phyloP scores from a whole-genome alignment of 805 yeast genomes.

The Candida hungchunana region DNA sequence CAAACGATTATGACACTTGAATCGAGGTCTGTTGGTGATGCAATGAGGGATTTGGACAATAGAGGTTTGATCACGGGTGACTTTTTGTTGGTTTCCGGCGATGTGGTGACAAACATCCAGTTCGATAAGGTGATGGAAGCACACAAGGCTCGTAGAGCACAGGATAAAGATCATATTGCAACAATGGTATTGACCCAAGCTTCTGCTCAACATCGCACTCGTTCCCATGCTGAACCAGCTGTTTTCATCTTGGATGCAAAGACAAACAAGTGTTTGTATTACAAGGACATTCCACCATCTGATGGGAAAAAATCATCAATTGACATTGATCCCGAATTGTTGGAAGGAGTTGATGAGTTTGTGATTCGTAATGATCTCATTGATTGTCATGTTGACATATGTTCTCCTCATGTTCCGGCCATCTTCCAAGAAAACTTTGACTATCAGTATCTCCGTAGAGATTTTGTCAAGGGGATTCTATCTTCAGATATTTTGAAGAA shows the following conservation, averaged over 20 bases:
- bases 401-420: conserved; percentile 92
- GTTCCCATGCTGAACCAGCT: conserved; percentile 79
- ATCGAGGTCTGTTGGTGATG: conserved; percentile 91
- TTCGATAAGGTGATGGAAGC: conserved; percentile 66
- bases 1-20: conserved; percentile 80
- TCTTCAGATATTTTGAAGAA: conserved; percentile 88
- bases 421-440: conserved; percentile 96
- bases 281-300: conserved; percentile 66
- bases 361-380: conserved; percentile 86
- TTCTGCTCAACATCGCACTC: conserved; percentile 75
- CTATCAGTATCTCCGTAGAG: conserved; percentile 79
- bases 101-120: conserved; percentile 90
- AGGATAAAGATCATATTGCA: conserved; percentile 86
- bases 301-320: conserved; percentile 43
- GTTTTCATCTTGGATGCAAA: conserved; percentile 74
- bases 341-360: conserved; percentile 70
- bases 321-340: conserved; percentile 76
- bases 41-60: conserved; percentile 92
- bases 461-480: conserved; percentile 86
- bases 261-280: conserved; percentile 75
- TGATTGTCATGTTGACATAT: conserved; percentile 94
- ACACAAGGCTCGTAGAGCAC: conserved; percentile 65
- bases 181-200: conserved; percentile 92
- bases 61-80: conserved; percentile 88
- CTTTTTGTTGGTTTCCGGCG: conserved; percentile 87